Evolutionary conservation across 352 stramenopile species (phyloP).

Genomic region (Pythium guiyangense): DNA sequence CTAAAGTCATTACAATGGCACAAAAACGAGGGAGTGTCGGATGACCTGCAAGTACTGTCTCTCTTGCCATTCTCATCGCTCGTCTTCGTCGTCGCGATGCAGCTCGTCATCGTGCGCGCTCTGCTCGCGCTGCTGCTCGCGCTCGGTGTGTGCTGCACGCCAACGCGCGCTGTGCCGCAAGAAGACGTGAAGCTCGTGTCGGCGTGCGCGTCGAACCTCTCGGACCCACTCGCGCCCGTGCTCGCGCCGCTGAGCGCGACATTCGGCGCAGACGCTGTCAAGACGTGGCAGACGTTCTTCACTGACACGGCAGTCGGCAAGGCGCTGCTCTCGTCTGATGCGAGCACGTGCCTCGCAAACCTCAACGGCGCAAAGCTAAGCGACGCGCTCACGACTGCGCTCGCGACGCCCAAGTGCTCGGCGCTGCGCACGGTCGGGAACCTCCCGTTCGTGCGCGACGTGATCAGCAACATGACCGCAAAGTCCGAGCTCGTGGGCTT

Average conservation of each 20-base stretch:
- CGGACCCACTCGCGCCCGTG: conserved; percentile 21
- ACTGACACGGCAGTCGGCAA: conserved; percentile 23
- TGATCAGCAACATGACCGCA: conserved; percentile 32
- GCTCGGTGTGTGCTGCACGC: not conserved
- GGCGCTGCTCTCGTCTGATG: conserved; percentile 34
- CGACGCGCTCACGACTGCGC: conserved; percentile 25
- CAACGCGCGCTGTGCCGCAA: not conserved
- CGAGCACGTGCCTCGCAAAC: conserved; percentile 51
- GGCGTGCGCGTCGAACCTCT: conserved; percentile 18
- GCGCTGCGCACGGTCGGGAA: conserved; percentile 25
- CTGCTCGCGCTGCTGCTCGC: not conserved
- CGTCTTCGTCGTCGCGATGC: not conserved
- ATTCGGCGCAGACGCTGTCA: conserved; percentile 15
- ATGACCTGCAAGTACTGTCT: too few species aligned
- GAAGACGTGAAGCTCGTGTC: conserved; percentile 10
- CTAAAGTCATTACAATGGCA: too few species aligned
- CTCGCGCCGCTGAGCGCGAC: conserved; percentile 13
- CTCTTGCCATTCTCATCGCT: too few species aligned
- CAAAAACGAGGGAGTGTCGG: too few species aligned
- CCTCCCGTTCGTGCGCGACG: conserved; percentile 38
- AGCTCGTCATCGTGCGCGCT: not conserved
- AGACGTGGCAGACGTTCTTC: conserved; percentile 20
- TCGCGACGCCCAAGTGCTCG: conserved; percentile 30
- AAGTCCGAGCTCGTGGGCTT: conserved; percentile 19
- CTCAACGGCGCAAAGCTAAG: conserved; percentile 49